Conservation (phyloP, 768 basidiomycete species). For the Auriculariales sp. region DNA sequence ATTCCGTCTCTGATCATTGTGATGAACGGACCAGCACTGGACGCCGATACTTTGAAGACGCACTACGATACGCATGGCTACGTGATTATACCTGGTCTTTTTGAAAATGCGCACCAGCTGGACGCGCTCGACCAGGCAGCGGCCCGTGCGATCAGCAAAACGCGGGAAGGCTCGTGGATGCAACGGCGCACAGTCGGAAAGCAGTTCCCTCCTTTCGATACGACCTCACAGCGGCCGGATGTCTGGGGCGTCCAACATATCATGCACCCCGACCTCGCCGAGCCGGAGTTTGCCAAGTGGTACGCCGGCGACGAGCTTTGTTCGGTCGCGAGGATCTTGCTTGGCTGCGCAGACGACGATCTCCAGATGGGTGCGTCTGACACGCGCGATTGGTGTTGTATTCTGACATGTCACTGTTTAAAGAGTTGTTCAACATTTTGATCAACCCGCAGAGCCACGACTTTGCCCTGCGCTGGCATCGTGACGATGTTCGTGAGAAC, state of each 20-base stretch:
- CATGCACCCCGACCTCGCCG: slow-evolving; percentile 61
- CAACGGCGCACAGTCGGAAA: slow-evolving; percentile 60
- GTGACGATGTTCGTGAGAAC: slow-evolving; percentile 53
- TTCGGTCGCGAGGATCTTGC: slow-evolving; percentile 26
- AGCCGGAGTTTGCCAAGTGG: slow-evolving; percentile 48
- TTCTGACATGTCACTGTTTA: neutral
- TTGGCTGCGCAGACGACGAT: slow-evolving; percentile 41
- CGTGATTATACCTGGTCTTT: slow-evolving; percentile 44
- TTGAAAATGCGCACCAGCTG: slow-evolving; percentile 22
- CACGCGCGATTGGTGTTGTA: neutral
- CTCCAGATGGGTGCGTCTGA: slow-evolving; percentile 54
- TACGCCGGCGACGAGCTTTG: slow-evolving; percentile 44
- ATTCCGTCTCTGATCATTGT: too few species aligned
- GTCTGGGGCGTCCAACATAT: slow-evolving; percentile 73
- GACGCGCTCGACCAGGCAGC: slow-evolving; percentile 33
- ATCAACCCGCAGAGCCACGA: slow-evolving; percentile 51
- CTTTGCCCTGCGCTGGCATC: slow-evolving; percentile 68
- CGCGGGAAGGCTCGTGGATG: slow-evolving; percentile 47
- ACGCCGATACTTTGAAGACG: slow-evolving; percentile 29
- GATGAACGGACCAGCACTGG: too few species aligned
- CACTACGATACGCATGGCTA: slow-evolving; percentile 51
- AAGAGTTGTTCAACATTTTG: slow-evolving; percentile 64
- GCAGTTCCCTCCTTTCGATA: slow-evolving; percentile 62
- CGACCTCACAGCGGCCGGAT: slow-evolving; percentile 32
- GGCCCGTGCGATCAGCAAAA: slow-evolving; percentile 32